Evolutionary conservation across 495 filamentous ascomycete species (phyloP), one percentile per base, ranked within the genome.

Genomic region (Aspergillus taichungensis): DNA sequence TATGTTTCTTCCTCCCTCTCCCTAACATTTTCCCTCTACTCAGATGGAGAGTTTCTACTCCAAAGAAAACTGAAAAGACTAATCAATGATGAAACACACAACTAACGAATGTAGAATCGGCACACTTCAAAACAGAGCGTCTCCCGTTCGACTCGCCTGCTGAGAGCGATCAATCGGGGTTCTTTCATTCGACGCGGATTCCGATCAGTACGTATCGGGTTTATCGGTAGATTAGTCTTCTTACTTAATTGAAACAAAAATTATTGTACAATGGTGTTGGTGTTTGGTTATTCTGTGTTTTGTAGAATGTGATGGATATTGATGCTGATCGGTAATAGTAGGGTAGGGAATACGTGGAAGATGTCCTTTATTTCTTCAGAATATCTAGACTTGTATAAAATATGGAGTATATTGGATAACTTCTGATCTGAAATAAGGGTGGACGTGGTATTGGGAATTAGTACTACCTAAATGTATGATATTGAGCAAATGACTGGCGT

Each of bases 181-280:
- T 81, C 49, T 82, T 81, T 50, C 72, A 80, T 50, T 64, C 72
- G 24, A 74, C 71, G 0, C 57, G 54, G 11, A 66, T 75, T 7
- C 73, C 76, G 0, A 76, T 80, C 13, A 60, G 55, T 29, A 74
- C 59, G n/a, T 71, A 69, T 50, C 49, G 54, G 28, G 60, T 72
- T 14, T 50, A 49, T 40, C 52, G 34, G 29, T 18, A 30, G 38
- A 24, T n/a, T n/a, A n/a, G n/a, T n/a, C n/a, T n/a, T n/a, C n/a
- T n/a, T n/a, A n/a, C n/a, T n/a, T n/a, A n/a, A n/a, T n/a, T n/a
- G n/a, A n/a, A n/a, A n/a, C n/a, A n/a, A n/a, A n/a, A n/a, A 13
- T 6, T 11, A 14, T 5, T 9, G 29, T 33, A 43, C 13, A 8
- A 43, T 8, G 32, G 8, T 43, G 32, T 6, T n/a, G 18, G 32